These are phyloP conservation scores for Crepidotus sp. DNA, from an alignment of 1,284 basidiomycete species.

Conservation along the genomic window DNA sequence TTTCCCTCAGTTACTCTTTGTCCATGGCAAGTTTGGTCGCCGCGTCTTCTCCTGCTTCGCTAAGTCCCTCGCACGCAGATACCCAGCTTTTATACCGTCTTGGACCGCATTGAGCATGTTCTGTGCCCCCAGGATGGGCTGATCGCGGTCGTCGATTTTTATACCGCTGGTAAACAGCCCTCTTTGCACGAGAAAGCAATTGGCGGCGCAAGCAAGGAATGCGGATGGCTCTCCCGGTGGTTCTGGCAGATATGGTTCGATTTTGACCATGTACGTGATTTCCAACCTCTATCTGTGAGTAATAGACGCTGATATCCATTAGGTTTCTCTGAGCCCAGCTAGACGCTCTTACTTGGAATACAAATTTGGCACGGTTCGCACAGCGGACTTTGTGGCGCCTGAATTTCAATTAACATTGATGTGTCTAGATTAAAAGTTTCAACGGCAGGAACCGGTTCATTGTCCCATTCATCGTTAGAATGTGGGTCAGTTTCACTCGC, in stretches of 20 bases:
- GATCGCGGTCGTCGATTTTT: conserved; percentile 73
- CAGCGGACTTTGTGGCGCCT: neutral
- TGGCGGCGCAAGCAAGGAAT: conserved; percentile 61
- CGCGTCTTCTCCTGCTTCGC: neutral
- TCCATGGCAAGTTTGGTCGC: conserved; percentile 46
- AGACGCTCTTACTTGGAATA: conserved; percentile 74
- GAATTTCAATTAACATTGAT: conserved; percentile 3
- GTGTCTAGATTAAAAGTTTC: conserved; percentile 47
- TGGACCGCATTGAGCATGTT: conserved; percentile 66
- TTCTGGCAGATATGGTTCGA: conserved; percentile 84
- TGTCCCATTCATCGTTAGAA: conserved; percentile 60
- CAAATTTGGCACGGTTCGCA: conserved; percentile 61
- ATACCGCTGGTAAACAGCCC: conserved; percentile 56
- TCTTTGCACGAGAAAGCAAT: conserved; percentile 58
- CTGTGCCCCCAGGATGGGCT: conserved; percentile 60
- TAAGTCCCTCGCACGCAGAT: conserved; percentile 34
- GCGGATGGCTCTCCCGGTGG: conserved; percentile 68
- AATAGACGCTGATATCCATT: neutral
- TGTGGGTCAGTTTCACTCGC: conserved; percentile 28
- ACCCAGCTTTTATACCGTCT: conserved; percentile 58
- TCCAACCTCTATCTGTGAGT: neutral
- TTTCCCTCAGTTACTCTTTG: conserved; percentile 67
- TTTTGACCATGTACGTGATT: conserved; percentile 60
- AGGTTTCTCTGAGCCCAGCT: conserved; percentile 50
- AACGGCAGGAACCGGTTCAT: conserved; percentile 72